A percentile compares a stretch with the other conserved stretches of the same genome.
Conservation (phyloP, 768 basidiomycete species). For the Lenzites betulinus region DNA sequence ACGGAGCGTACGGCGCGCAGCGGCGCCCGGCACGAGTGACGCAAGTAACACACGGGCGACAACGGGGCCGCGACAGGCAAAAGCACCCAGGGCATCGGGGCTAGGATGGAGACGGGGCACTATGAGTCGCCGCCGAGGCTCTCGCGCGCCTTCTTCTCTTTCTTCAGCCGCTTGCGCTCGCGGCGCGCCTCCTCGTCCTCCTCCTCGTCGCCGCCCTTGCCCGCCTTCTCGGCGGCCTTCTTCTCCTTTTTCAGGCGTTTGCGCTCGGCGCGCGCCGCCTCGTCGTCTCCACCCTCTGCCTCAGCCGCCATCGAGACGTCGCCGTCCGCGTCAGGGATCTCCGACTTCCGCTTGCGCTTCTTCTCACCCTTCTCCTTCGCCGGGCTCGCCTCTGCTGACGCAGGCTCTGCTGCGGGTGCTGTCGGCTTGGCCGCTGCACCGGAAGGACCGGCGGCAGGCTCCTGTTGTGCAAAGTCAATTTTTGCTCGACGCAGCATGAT, state of each 20-base stretch:
- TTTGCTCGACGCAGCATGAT: not conserved
- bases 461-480: slow-evolving; percentile 25
- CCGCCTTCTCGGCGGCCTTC: slow-evolving; percentile 41
- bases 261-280: slow-evolving; percentile 40
- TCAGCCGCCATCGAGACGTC: slow-evolving; percentile 47
- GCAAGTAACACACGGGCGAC: not conserved
- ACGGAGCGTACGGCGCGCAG: not conserved
- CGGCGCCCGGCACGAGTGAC: not conserved
- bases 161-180: slow-evolving; percentile 36
- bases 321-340: slow-evolving; percentile 46
- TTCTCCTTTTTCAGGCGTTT: slow-evolving; percentile 35
- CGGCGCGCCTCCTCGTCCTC: slow-evolving; percentile 41
- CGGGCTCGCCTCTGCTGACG: slow-evolving; percentile 36
- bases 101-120: not conserved
- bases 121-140: slow-evolving; percentile 38
- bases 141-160: slow-evolving; percentile 42
- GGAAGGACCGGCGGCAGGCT: slow-evolving; percentile 43
- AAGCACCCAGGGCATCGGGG: not conserved
- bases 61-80: not conserved
- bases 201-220: slow-evolving; percentile 54
- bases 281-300: slow-evolving; percentile 47
- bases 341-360: slow-evolving; percentile 84
- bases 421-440: slow-evolving; percentile 13
- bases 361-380: slow-evolving; percentile 62
- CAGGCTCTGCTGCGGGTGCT: slow-evolving; percentile 24